Conservation (phyloP, 805 yeast species). For the Zygotorulaspora sp. region DNA sequence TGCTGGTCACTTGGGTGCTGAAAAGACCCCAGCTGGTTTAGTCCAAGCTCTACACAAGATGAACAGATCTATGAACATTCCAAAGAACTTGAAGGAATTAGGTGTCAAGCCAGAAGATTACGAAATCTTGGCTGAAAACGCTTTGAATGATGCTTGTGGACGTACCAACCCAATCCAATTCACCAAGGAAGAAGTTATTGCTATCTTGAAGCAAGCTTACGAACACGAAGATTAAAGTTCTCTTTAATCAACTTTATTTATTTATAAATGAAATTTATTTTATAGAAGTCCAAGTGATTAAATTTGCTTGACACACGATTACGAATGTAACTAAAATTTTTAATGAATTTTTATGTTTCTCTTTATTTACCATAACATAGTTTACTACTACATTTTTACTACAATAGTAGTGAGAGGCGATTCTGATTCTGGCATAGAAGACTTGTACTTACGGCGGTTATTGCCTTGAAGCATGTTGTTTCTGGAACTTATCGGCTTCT, state of each 20-base stretch:
- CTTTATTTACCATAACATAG: no score
- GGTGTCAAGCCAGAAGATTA: conserved; percentile 24
- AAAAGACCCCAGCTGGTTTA: conserved; percentile 16
- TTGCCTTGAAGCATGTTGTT: no score
- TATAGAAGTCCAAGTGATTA: background rate
- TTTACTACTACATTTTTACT: no score
- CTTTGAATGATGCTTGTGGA: conserved; percentile 25
- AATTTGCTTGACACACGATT: background rate
- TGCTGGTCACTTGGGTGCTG: conserved; percentile 20
- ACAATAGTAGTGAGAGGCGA: no score
- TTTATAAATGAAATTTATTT: background rate
- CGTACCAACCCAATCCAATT: conserved; percentile 23
- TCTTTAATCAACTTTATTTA: background rate
- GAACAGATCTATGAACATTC: conserved; percentile 16
- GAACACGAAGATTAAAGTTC: conserved; percentile 6
- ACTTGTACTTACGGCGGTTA: no score
- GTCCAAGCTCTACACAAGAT: conserved; percentile 17
- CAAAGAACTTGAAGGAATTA: conserved; percentile 20
- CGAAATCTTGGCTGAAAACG: conserved; percentile 21
- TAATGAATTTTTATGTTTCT: no score
- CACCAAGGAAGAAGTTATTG: conserved; percentile 23
- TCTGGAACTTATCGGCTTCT: no score
- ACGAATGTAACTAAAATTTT: background rate
- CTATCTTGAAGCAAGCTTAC: conserved; percentile 18
- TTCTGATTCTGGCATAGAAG: no score